Evolutionary conservation across 768 basidiomycete species (phyloP), one percentile per base, ranked within the genome.

Genomic region (Tubosaeta sp.): DNA sequence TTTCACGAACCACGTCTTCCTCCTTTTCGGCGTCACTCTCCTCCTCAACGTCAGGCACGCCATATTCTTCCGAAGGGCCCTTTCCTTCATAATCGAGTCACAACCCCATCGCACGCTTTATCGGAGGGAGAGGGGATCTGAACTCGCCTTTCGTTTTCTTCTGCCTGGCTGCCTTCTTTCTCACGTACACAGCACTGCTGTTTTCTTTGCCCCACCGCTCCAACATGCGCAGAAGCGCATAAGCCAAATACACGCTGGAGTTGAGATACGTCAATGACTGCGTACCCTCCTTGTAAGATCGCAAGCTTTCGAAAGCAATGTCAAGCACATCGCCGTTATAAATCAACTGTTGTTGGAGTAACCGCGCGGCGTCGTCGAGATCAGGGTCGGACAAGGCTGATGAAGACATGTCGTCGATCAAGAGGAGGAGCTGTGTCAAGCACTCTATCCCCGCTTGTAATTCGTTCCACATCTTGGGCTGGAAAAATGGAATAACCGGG

Each of bases 241-340:
- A 91, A 4, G 87, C 83, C 52, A 98, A 78, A 60, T 88, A 76
- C 32, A 99, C 79, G 58, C 89, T 86, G 1, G 94, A 82, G 65
- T 94, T 89, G 48, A 98, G 83, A 72, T 92, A 97, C 8, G 85
- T 83, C 45, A 87, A 71, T 2, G 80, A 81, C 58, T 88, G 86
- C 6, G 90, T 86, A 46, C 85, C 92, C 43, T 86, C 80, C 58
- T 86, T 89, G 75, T 93, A 97, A 25, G 75, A 74, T 44, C 81
- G 76, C 45, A 98, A 68, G 50, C 88, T 85, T 25, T 88, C 85
- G 41, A 94, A 73, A 0, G 93, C 81, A 22, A 93, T 82, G 59
- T 98, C 95, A 49, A 98, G 83, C 16, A 95, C 85, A 57, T 97
- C 93, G 32, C 91, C 94, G 60, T 94, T 94, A 73, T 97, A 98